Conservation (phyloP, 164 flowering plant species). For the Nymphaea thermarum region DNA sequence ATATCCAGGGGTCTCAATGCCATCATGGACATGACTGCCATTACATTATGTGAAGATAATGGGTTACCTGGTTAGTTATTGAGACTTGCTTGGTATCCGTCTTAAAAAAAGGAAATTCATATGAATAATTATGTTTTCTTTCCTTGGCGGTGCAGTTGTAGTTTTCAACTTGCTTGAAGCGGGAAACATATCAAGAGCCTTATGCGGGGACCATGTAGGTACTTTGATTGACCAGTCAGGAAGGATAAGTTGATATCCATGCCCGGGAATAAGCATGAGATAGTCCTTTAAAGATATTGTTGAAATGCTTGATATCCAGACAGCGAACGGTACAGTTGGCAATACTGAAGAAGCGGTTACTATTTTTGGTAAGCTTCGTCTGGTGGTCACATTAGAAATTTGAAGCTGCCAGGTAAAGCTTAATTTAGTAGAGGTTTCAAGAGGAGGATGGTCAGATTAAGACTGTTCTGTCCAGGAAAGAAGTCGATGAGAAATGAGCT, state of each 20-base stretch:
- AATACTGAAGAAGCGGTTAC: too few relatives aligned
- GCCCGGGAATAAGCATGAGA: background rate
- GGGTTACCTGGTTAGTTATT: constrained; percentile 60
- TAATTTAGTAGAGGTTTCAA: background rate
- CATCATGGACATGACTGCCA: constrained; percentile 73
- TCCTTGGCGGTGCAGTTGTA: constrained; percentile 38
- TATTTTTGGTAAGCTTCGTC: background rate
- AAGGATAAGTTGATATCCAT: constrained; percentile 27
- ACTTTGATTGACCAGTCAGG: constrained; percentile 71
- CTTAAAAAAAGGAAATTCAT: background rate
- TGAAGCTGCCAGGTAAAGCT: background rate
- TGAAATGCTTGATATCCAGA: background rate
- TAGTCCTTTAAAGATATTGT: too few relatives aligned
- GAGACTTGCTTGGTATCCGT: background rate
- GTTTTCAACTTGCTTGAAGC: constrained; percentile 76
- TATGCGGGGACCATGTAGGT: constrained; percentile 87
- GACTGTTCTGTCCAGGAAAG: too few relatives aligned
- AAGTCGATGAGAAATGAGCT: background rate
- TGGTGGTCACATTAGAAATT: background rate
- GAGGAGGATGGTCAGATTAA: background rate
- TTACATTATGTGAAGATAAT: constrained; percentile 73
- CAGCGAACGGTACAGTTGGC: background rate
- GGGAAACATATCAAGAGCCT: constrained; percentile 87
- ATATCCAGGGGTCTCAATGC: constrained; percentile 42
- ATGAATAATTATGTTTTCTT: background rate